A percentile compares a stretch with the other conserved stretches of the same genome.
phyloP scores from a whole-genome alignment of 257 asterid genomes.

The Solanum chmielewskii region DNA sequence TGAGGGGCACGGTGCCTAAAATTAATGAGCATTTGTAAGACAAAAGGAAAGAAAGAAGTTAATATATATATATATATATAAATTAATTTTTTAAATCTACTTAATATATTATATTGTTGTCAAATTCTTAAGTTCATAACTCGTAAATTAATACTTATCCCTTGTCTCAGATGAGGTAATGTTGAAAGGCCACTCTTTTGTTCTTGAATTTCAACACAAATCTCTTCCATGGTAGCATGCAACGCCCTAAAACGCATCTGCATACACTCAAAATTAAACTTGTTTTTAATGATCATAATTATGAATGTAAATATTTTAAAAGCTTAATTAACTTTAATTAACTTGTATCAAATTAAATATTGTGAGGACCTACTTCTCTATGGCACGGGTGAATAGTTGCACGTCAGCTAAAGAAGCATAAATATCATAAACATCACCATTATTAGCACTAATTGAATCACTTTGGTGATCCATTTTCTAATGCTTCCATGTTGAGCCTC shows the following conservation, averaged over 20 bases:
- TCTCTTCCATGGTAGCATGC: slow-evolving; percentile 20
- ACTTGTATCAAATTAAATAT: not conserved
- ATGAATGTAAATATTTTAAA: not conserved
- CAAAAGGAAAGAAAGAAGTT: too few species aligned
- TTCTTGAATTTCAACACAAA: slow-evolving; percentile 25
- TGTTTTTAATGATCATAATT: not conserved
- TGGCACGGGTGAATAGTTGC: slow-evolving; percentile 33
- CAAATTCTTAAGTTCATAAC: too few species aligned
- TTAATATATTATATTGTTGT: too few species aligned
- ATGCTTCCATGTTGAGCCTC: slow-evolving; percentile 37
- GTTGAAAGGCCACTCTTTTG: slow-evolving; percentile 37
- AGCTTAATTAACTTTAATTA: too few species aligned
- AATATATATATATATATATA: too few species aligned
- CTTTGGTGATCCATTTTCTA: slow-evolving; percentile 49
- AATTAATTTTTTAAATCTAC: too few species aligned
- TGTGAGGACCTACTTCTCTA: slow-evolving; percentile 20
- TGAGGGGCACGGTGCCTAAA: too few species aligned
- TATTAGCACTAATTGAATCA: slow-evolving; percentile 21
- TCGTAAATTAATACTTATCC: slow-evolving; percentile 4
- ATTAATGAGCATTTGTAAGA: too few species aligned
- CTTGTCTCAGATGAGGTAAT: slow-evolving; percentile 22
- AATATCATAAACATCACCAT: slow-evolving; percentile 48
- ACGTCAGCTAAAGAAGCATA: slow-evolving; percentile 38
- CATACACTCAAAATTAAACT: slow-evolving; percentile 11
- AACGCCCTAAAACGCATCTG: slow-evolving; percentile 26